Evolutionary conservation across 2,329 filamentous ascomycete genomes (phyloP).

Genomic region (Coccinonectria pachysandricola): DNA sequence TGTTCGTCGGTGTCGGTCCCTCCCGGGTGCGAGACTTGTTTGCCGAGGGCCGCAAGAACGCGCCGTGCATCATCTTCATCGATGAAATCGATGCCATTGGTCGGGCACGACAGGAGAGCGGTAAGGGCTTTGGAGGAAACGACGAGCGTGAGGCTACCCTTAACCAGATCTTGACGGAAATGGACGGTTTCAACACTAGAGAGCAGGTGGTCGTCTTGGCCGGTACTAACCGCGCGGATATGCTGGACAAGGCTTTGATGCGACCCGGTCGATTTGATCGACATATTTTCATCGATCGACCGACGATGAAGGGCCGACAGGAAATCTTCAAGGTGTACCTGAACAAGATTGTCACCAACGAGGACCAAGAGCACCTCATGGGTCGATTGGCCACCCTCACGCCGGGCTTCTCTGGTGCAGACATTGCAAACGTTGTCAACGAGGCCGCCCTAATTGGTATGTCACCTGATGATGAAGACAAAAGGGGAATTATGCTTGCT

Average conservation of each 20-base stretch:
- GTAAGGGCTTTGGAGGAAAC: slow-evolving; percentile 67
- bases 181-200: slow-evolving; percentile 97
- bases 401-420: slow-evolving; percentile 91
- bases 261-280: slow-evolving; percentile 93
- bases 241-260: slow-evolving; percentile 92
- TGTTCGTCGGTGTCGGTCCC: slow-evolving; percentile 98
- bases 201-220: slow-evolving; percentile 96
- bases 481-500: background rate
- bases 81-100: slow-evolving; percentile 99
- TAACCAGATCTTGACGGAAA: slow-evolving; percentile 97
- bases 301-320: slow-evolving; percentile 92
- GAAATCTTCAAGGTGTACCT: slow-evolving; percentile 95
- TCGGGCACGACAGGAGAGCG: slow-evolving; percentile 73
- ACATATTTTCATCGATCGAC: slow-evolving; percentile 89
- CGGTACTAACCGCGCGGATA: slow-evolving; percentile 90
- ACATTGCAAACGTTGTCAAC: slow-evolving; percentile 97
- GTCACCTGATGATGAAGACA: slow-evolving; percentile 21
- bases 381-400: slow-evolving; percentile 87
- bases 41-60: slow-evolving; percentile 85
- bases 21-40: slow-evolving; percentile 93
- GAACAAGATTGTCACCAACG: slow-evolving; percentile 85
- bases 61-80: slow-evolving; percentile 98
- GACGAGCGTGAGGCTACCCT: slow-evolving; percentile 95
- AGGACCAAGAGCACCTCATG: slow-evolving; percentile 78
- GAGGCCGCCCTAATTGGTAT: slow-evolving; percentile 92